Conservation (phyloP, 257 asterid genomes). For the Henckelia pumila region DNA sequence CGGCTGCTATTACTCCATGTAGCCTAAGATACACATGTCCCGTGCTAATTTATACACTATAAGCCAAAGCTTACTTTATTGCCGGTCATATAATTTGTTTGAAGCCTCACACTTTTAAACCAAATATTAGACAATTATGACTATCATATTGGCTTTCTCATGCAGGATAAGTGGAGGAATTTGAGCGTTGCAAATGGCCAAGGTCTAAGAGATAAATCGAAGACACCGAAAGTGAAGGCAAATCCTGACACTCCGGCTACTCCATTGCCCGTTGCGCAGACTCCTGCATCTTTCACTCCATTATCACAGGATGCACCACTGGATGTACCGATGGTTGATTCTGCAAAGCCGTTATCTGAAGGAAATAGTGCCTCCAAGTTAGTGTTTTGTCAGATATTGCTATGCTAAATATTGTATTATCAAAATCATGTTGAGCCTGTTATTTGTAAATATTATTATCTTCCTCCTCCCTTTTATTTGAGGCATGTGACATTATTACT, state of each 20-base stretch:
- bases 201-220: constrained; percentile 61
- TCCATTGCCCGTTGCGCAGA: constrained; percentile 35
- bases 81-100: background rate
- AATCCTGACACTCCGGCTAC: constrained; percentile 46
- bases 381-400: constrained; percentile 29
- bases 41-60: background rate
- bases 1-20: background rate
- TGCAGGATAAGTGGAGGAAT: constrained; percentile 92
- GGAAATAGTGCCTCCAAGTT: constrained; percentile 71
- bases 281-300: constrained; percentile 42
- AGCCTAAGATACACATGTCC: background rate
- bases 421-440: background rate
- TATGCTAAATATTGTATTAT: constrained; percentile 1
- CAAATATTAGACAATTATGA: background rate
- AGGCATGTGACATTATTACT: constrained; percentile 20
- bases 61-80: background rate
- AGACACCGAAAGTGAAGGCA: constrained; percentile 47
- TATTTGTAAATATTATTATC: background rate
- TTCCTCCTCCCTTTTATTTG: background rate
- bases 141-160: constrained; percentile 13
- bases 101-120: background rate
- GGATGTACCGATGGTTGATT: constrained; percentile 40
- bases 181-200: constrained; percentile 70
- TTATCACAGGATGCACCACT: constrained; percentile 39
- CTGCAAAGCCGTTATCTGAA: constrained; percentile 51